Conservation (phyloP, 23 red algal species). For the Cyanidioschyzon merolae region DNA sequence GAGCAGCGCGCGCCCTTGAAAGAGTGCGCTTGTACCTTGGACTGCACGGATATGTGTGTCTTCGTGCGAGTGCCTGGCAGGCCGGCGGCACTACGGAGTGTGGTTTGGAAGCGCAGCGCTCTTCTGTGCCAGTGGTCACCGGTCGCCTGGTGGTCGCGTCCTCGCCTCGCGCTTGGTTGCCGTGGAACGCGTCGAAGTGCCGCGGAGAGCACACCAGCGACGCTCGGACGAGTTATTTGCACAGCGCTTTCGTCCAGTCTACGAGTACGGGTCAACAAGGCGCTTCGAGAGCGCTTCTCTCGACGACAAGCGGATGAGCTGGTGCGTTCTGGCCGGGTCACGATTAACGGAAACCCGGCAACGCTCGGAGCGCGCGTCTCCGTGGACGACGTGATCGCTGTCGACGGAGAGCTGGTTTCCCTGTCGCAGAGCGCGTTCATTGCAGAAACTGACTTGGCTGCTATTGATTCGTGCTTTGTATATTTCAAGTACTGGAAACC, state of each 20-base stretch:
- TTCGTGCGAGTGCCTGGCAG: too few species aligned
- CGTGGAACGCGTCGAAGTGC: too few species aligned
- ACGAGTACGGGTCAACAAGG: conserved; percentile 54
- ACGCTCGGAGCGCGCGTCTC: not conserved
- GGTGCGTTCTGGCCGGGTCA: conserved; percentile 38
- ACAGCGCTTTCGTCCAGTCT: not conserved
- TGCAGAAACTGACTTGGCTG: not conserved
- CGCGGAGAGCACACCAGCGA: too few species aligned
- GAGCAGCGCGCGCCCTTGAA: too few species aligned
- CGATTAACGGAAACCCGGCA: conserved; percentile 34
- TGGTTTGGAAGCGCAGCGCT: too few species aligned
- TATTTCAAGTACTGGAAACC: conserved; percentile 18
- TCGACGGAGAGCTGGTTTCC: not conserved
- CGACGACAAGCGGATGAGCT: conserved; percentile 50
- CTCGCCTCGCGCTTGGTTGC: too few species aligned
- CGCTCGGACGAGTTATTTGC: too few species aligned
- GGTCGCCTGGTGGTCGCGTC: too few species aligned
- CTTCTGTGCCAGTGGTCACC: too few species aligned
- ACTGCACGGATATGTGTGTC: too few species aligned
- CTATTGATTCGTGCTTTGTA: not conserved
- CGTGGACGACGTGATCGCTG: not conserved
- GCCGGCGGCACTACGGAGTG: too few species aligned
- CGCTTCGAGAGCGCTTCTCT: conserved; percentile 46
- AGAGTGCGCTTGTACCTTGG: too few species aligned
- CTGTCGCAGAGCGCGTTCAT: not conserved